Evolutionary conservation across 2,329 filamentous ascomycete genomes (phyloP).

Genomic region (Fusarium metavorans): DNA sequence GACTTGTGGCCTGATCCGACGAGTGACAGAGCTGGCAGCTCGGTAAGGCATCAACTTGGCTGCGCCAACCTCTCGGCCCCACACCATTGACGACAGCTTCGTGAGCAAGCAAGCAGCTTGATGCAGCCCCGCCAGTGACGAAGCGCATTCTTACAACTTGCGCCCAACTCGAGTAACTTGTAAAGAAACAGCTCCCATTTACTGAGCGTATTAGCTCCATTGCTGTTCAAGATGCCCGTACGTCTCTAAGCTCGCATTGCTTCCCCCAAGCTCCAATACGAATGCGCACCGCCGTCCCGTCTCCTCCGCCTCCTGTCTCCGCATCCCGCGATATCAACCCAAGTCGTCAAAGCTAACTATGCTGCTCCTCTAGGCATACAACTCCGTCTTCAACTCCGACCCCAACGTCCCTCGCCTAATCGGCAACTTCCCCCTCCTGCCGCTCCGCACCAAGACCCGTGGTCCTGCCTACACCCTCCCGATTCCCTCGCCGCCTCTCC

Average conservation of each 20-base stretch:
- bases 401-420: conserved; percentile 71
- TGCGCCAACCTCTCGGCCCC: conserved; percentile 41
- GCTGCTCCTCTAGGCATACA: conserved; percentile 79
- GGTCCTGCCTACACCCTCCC: conserved; percentile 93
- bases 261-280: neutral
- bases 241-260: conserved; percentile 34
- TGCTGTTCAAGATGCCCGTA: conserved; percentile 61
- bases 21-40: neutral
- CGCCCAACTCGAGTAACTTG: conserved; percentile 31
- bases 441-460: conserved; percentile 92
- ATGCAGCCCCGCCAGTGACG: conserved; percentile 48
- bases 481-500: conserved; percentile 66
- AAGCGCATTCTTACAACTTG: conserved; percentile 41
- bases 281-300: conserved; percentile 9
- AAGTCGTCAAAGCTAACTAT: conserved; percentile 39
- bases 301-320: conserved; percentile 28
- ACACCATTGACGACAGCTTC: conserved; percentile 50
- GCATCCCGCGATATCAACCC: conserved; percentile 27
- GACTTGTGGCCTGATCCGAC: conserved; percentile 32
- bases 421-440: conserved; percentile 95
- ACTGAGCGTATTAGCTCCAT: conserved; percentile 31
- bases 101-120: conserved; percentile 40
- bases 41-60: conserved; percentile 39
- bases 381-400: conserved; percentile 94
- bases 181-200: conserved; percentile 35